Conservation (phyloP, 2,329 filamentous ascomycete genomes). For the Sarocladiaceae sp. region DNA sequence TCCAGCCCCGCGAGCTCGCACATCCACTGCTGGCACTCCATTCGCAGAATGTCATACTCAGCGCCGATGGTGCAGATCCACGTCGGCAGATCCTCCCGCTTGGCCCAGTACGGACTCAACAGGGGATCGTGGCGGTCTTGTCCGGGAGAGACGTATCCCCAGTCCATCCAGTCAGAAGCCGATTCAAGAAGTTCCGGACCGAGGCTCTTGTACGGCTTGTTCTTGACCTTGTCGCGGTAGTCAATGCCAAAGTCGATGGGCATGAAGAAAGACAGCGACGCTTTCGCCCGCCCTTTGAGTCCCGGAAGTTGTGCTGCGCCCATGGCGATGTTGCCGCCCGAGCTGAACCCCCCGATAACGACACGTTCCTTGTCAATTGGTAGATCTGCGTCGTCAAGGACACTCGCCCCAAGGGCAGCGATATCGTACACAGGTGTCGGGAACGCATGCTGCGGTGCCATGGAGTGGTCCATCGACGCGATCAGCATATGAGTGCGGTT, state of each 20-base stretch:
- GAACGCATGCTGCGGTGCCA: conserved; percentile 37
- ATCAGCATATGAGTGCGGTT: conserved; percentile 34
- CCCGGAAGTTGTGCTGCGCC: conserved; percentile 31
- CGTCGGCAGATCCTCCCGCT: conserved; percentile 22
- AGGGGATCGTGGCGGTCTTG: conserved; percentile 25
- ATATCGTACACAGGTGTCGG: conserved; percentile 39
- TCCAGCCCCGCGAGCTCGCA: conserved; percentile 7
- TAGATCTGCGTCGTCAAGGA: conserved; percentile 35
- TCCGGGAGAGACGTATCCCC: conserved; percentile 23
- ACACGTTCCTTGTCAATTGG: conserved; percentile 37
- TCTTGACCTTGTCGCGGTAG: background rate
- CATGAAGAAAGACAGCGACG: background rate
- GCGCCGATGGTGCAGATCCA: conserved; percentile 30
- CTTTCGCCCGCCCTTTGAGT: conserved; percentile 16
- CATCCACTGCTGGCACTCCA: conserved; percentile 17
- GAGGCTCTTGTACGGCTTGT: background rate
- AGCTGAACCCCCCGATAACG: conserved; percentile 42
- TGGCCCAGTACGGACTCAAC: conserved; percentile 27
- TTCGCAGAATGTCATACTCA: conserved; percentile 29
- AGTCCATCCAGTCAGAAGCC: conserved; percentile 4
- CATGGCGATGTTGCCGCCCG: conserved; percentile 43
- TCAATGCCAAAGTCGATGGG: background rate
- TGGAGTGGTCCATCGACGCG: conserved; percentile 41
- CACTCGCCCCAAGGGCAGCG: conserved; percentile 32
- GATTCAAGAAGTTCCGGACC: background rate